phyloP scores from a whole-genome alignment of 202 grass and related monocot species.

The Schoenoplectus triqueter region DNA sequence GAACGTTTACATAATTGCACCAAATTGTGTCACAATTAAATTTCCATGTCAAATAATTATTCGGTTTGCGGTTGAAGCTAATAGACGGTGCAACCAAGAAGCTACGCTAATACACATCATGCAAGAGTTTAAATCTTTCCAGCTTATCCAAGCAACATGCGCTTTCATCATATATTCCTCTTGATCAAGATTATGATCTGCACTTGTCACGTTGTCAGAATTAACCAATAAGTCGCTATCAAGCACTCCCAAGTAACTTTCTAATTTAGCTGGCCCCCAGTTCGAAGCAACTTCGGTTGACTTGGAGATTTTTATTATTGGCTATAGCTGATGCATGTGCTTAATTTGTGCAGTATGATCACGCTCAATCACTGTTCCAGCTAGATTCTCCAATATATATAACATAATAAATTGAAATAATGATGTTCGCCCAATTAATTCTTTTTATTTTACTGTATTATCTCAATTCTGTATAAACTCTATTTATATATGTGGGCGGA shows the following conservation, averaged over 20 bases:
- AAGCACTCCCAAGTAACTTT: constrained; percentile 15
- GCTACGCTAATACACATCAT: background rate
- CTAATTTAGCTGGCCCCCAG: background rate
- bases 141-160: background rate
- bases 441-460: no score
- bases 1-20: background rate
- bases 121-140: background rate
- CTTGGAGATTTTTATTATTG: background rate
- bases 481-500: no score
- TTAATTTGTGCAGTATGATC: no score
- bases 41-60: background rate
- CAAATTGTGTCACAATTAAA: background rate
- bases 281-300: constrained; percentile 34
- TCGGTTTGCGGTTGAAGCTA: background rate
- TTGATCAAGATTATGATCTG: background rate
- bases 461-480: no score
- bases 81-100: constrained; percentile 20
- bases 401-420: no score
- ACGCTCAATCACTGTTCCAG: no score
- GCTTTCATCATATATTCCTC: background rate
- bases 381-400: no score
- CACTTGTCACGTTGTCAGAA: background rate
- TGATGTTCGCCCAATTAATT: no score
- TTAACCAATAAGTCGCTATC: constrained; percentile 15
- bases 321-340: no score